Evolutionary conservation across 192 early-diverging fungal genomes (phyloP).

Genomic region (Chytriomyces confervae): DNA sequence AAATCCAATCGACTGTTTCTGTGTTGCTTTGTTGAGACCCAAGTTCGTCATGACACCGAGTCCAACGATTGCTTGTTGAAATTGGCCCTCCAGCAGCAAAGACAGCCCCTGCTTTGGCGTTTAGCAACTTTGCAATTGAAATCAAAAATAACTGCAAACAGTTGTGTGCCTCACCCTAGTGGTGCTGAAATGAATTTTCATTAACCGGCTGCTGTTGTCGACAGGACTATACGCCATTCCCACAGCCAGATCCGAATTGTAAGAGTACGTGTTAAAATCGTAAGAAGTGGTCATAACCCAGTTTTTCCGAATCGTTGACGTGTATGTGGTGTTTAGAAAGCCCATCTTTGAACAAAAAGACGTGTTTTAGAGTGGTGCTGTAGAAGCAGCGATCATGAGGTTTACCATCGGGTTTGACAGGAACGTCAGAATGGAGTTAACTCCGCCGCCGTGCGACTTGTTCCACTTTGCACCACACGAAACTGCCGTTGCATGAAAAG

Average conservation of each 20-base stretch:
- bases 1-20: slow-evolving; percentile 42
- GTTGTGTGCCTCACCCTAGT: slow-evolving; percentile 35
- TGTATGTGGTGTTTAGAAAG: slow-evolving; percentile 83
- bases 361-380: slow-evolving; percentile 52
- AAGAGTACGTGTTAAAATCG: slow-evolving; percentile 90
- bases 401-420: slow-evolving; percentile 19
- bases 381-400: slow-evolving; percentile 1
- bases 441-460: slow-evolving; percentile 13
- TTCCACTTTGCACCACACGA: slow-evolving; percentile 41
- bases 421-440: slow-evolving; percentile 29
- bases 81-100: slow-evolving; percentile 75
- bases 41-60: slow-evolving; percentile 73
- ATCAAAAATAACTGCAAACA: no score
- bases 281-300: slow-evolving; percentile 81
- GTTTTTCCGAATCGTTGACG: slow-evolving; percentile 73
- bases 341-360: slow-evolving; percentile 77
- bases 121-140: not conserved
- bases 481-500: slow-evolving; percentile 31
- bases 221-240: slow-evolving; percentile 82
- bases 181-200: slow-evolving; percentile 63
- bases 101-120: slow-evolving; percentile 57
- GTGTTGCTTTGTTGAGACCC: slow-evolving; percentile 22
- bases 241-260: slow-evolving; percentile 84
- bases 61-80: slow-evolving; percentile 67
- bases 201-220: slow-evolving; percentile 55